phyloP scores from a whole-genome alignment of 2,329 filamentous ascomycete species.

The Hypoxylon rubiginosum region DNA sequence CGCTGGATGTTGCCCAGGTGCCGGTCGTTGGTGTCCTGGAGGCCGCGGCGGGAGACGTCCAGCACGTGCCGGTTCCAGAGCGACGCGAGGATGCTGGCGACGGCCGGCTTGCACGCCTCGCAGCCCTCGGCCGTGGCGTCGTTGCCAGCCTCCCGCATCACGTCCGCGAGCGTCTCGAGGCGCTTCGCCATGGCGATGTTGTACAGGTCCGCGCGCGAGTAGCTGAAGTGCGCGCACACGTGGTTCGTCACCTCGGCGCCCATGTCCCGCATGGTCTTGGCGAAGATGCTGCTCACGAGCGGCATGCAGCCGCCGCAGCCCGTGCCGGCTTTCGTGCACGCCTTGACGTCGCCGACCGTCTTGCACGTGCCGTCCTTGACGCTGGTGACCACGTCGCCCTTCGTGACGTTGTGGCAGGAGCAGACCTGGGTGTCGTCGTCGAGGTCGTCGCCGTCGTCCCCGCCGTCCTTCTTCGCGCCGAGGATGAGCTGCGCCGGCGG shows the following conservation, averaged over 20 bases:
- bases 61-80: slow-evolving; percentile 89
- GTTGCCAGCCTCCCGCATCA: slow-evolving; percentile 84
- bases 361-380: slow-evolving; percentile 86
- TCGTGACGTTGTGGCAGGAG: slow-evolving; percentile 92
- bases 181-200: slow-evolving; percentile 88
- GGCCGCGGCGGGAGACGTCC: slow-evolving; percentile 75
- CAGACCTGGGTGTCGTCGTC: slow-evolving; percentile 90
- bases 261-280: slow-evolving; percentile 86
- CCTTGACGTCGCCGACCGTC: slow-evolving; percentile 84
- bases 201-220: slow-evolving; percentile 89
- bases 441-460: slow-evolving; percentile 80
- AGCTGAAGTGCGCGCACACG: slow-evolving; percentile 85
- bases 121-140: slow-evolving; percentile 87
- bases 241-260: slow-evolving; percentile 90
- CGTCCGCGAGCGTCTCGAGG: slow-evolving; percentile 76
- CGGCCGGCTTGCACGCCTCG: slow-evolving; percentile 86
- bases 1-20: slow-evolving; percentile 92
- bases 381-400: slow-evolving; percentile 79
- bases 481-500: slow-evolving; percentile 87
- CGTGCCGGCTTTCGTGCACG: slow-evolving; percentile 91
- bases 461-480: slow-evolving; percentile 79
- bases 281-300: slow-evolving; percentile 89
- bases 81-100: slow-evolving; percentile 84
- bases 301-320: slow-evolving; percentile 93
- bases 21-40: slow-evolving; percentile 92